phyloP scores from a whole-genome alignment of 1,284 basidiomycete species.

The Trametes hirsuta region DNA sequence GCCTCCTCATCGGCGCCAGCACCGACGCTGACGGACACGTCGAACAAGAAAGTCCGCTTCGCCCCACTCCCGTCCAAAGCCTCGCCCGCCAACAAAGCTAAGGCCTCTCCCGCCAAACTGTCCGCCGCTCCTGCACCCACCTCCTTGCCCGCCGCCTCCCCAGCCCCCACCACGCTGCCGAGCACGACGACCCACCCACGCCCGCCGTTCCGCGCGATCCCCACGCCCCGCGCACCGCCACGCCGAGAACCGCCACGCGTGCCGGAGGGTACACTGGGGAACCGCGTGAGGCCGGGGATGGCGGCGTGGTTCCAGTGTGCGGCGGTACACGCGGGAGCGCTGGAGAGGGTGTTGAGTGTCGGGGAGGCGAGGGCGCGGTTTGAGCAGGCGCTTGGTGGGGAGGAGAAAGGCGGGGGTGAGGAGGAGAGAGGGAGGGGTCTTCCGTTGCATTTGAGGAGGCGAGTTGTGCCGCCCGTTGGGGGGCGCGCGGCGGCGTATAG shows the following conservation, averaged over 20 bases:
- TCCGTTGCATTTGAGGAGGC: slow-evolving; percentile 16
- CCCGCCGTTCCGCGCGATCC: slow-evolving; percentile 6
- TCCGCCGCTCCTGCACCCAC: not conserved
- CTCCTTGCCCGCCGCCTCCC: not conserved
- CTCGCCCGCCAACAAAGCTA: not conserved
- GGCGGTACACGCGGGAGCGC: slow-evolving; percentile 8
- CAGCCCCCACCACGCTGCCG: not conserved
- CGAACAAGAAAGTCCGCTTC: not conserved
- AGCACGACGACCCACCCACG: not conserved
- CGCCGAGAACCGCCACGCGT: slow-evolving; percentile 12
- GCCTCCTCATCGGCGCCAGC: not conserved
- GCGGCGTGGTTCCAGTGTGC: slow-evolving; percentile 25
- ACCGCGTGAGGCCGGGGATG: slow-evolving; percentile 16
- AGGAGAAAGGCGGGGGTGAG: not conserved
- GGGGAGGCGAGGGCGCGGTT: not conserved
- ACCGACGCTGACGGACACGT: not conserved
- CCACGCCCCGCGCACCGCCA: slow-evolving; percentile 4
- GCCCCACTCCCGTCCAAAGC: not conserved
- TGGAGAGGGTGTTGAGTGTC: slow-evolving; percentile 8
- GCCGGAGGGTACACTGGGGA: slow-evolving; percentile 25
- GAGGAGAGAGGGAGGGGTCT: slow-evolving; percentile 8
- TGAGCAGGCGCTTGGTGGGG: not conserved
- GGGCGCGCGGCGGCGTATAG: not conserved
- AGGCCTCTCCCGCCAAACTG: not conserved
- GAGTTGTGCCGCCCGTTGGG: slow-evolving; percentile 11